phyloP scores from a whole-genome alignment of 345 rosid genomes.

The Xanthoceras sorbifolium region DNA sequence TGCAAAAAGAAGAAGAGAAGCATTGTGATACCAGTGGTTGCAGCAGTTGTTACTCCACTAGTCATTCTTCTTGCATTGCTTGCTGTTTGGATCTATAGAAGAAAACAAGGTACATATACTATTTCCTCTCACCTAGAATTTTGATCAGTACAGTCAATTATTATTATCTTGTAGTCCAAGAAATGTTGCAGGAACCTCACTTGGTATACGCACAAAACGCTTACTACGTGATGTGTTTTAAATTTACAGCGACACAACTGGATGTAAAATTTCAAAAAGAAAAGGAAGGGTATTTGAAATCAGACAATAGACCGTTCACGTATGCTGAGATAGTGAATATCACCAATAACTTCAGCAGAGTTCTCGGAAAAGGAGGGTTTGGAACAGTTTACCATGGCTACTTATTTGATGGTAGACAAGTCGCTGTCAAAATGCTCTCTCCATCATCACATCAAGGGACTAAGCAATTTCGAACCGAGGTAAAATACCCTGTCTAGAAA shows the following conservation, averaged over 20 bases:
- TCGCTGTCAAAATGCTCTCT: slow-evolving; percentile 41
- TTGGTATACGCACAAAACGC: background rate
- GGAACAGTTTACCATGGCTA: slow-evolving; percentile 38
- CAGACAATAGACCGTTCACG: slow-evolving; percentile 25
- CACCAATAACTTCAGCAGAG: slow-evolving; percentile 27
- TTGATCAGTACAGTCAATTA: too few relatives aligned
- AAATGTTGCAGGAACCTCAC: slow-evolving; percentile 1
- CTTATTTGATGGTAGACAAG: slow-evolving; percentile 26
- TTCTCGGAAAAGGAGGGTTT: slow-evolving; percentile 42
- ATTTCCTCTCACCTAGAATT: background rate
- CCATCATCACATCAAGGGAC: slow-evolving; percentile 29
- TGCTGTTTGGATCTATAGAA: slow-evolving; percentile 20
- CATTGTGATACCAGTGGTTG: slow-evolving; percentile 19
- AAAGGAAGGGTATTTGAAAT: slow-evolving; percentile 10
- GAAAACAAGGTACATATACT: slow-evolving; percentile 24
- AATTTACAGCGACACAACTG: background rate
- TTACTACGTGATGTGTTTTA: background rate
- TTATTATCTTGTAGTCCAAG: background rate
- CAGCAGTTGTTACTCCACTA: slow-evolving; percentile 8
- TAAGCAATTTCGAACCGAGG: slow-evolving; percentile 36
- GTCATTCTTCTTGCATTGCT: slow-evolving; percentile 20
- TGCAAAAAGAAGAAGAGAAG: slow-evolving; percentile 39
- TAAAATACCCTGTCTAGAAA: background rate
- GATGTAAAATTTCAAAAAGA: background rate
- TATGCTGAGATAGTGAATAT: slow-evolving; percentile 30